phyloP scores from a whole-genome alignment of 768 basidiomycete genomes.

The Lactifluus piperatus region DNA sequence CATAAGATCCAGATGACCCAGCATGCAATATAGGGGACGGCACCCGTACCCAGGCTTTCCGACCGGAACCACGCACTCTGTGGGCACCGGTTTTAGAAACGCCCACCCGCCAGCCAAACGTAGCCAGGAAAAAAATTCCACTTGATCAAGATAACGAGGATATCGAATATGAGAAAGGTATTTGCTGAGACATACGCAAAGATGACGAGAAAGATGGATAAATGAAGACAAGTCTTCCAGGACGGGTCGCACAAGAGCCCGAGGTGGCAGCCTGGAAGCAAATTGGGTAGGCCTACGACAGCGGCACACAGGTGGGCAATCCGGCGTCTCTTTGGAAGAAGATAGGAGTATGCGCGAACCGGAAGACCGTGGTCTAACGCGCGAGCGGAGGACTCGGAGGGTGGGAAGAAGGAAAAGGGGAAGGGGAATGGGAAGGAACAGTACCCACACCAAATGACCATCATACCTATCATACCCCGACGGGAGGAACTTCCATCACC shows the following conservation, averaged over 20 bases:
- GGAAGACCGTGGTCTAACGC: too few species aligned
- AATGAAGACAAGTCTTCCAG: conserved; percentile 46
- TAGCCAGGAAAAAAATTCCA: conserved; percentile 35
- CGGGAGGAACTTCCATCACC: neutral
- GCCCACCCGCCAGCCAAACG: conserved; percentile 50
- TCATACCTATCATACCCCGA: conserved; percentile 37
- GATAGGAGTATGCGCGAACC: conserved; percentile 39
- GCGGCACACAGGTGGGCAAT: conserved; percentile 24
- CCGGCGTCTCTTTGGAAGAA: conserved; percentile 28
- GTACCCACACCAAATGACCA: conserved; percentile 39
- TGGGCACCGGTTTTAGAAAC: conserved; percentile 60
- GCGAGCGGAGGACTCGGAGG: neutral
- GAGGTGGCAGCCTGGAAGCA: conserved; percentile 59
- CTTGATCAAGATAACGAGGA: conserved; percentile 75
- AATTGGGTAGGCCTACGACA: conserved; percentile 42
- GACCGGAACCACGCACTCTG: conserved; percentile 61
- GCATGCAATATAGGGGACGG: conserved; percentile 76
- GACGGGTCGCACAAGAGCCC: conserved; percentile 59
- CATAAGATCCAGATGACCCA: conserved; percentile 68
- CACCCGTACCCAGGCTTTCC: conserved; percentile 73
- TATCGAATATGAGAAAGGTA: conserved; percentile 86
- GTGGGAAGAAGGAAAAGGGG: neutral
- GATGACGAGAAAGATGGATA: conserved; percentile 63
- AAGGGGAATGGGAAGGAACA: conserved; percentile 27
- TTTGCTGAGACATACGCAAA: conserved; percentile 59